Percentiles rank a stretch among this genome's conserved stretches.
phyloP scores from a whole-genome alignment of 345 rosid species.

The Excoecaria cochinchinensis region DNA sequence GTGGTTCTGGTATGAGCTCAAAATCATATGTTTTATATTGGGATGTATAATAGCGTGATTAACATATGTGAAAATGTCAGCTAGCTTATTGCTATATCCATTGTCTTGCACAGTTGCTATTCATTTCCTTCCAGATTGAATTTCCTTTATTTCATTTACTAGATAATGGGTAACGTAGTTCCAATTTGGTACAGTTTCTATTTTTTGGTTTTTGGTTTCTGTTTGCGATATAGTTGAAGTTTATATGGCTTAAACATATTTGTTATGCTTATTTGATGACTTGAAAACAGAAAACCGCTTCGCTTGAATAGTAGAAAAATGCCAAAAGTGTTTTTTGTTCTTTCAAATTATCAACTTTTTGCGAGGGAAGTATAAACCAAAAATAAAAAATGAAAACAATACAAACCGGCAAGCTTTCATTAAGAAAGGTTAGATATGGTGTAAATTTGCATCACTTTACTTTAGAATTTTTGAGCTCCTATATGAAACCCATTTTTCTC shows the following conservation, averaged over 20 bases:
- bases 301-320: no score
- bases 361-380: not conserved
- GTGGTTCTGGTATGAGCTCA: not conserved
- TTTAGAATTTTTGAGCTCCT: constrained; percentile 30
- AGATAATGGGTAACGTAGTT: not conserved
- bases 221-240: not conserved
- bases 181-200: not conserved
- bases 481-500: constrained; percentile 26
- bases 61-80: not conserved
- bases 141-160: not conserved
- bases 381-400: not conserved
- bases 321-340: not conserved
- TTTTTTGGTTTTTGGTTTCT: not conserved
- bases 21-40: not conserved
- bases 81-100: not conserved
- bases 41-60: not conserved
- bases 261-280: no score
- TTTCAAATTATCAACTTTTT: not conserved
- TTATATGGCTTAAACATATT: no score
- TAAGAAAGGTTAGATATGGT: not conserved
- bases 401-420: constrained; percentile 1
- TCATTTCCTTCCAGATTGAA: not conserved
- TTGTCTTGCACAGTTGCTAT: not conserved
- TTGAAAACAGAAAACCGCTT: no score
- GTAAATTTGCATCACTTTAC: not conserved